Conservation (phyloP, 306 rosid species). For the Medicago arabica region DNA sequence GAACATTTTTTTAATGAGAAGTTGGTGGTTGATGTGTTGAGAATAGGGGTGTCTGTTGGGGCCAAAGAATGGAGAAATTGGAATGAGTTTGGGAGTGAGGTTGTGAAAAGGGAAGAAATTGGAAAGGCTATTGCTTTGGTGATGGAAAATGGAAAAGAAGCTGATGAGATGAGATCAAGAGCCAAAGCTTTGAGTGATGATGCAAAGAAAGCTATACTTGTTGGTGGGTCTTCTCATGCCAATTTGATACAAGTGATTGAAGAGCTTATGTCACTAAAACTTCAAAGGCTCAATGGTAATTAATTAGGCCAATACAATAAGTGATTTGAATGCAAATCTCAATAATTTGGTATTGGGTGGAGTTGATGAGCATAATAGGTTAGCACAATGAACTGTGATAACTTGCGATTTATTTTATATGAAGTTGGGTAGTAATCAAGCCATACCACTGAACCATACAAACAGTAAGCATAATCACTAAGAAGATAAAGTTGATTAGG, state of each 20-base stretch:
- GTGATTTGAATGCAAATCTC: not conserved
- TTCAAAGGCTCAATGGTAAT: conserved; percentile 4
- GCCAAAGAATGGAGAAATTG: not conserved
- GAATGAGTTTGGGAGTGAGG: not conserved
- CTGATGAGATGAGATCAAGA: conserved; percentile 1
- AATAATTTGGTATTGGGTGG: not conserved
- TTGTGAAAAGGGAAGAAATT: not conserved
- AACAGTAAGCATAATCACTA: no score
- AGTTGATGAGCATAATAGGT: no score
- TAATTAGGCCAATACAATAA: not conserved
- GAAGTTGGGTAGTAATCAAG: no score
- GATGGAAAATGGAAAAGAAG: conserved; percentile 4
- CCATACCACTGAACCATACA: no score
- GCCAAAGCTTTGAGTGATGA: conserved; percentile 11
- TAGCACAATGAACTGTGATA: no score
- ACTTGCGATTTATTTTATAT: no score
- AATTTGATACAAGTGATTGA: not conserved
- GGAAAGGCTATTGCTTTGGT: conserved; percentile 8
- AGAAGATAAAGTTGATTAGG: no score
- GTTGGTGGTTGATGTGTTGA: not conserved
- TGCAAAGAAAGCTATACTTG: conserved; percentile 8
- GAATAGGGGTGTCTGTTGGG: not conserved
- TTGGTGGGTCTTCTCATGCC: conserved; percentile 11
- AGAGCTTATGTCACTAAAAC: not conserved
- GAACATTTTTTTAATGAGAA: conserved; percentile 3